These are phyloP conservation scores for Cladophialophora bantiana DNA, from an alignment of 2,329 filamentous ascomycete genomes.

Conservation along the genomic window DNA sequence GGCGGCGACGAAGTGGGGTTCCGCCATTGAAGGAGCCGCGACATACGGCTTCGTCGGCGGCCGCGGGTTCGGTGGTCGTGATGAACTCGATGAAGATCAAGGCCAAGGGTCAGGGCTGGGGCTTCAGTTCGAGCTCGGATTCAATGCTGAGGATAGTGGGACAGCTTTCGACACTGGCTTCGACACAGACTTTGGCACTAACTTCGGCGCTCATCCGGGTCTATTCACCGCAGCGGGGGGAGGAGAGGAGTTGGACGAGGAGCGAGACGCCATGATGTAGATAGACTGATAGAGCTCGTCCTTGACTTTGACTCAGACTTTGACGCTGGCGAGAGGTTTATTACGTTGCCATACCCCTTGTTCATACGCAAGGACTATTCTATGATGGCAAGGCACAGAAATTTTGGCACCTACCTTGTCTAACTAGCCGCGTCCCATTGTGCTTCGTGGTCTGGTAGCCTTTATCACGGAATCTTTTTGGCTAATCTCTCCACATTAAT, in stretches of 20 bases:
- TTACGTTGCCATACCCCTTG: too few relatives aligned
- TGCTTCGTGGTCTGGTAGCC: too few relatives aligned
- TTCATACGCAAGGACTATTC: too few relatives aligned
- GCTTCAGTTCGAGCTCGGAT: neutral
- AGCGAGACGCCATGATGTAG: neutral
- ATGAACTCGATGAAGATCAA: neutral
- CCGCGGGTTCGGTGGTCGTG: neutral
- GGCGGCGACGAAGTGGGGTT: neutral
- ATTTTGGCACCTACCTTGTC: too few relatives aligned
- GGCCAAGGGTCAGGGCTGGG: neutral
- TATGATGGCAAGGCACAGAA: too few relatives aligned
- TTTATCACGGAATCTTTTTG: too few relatives aligned
- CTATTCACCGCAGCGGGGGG: neutral
- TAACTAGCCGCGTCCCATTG: too few relatives aligned
- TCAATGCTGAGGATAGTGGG: neutral
- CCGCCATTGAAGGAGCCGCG: neutral
- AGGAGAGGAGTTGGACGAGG: neutral
- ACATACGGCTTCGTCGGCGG: neutral
- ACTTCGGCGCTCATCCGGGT: neutral
- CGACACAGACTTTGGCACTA: neutral
- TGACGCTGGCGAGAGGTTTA: too few relatives aligned
- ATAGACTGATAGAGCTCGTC: neutral
- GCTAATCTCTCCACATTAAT: too few relatives aligned
- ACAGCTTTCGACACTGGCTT: neutral
- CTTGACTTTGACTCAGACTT: too few relatives aligned